Base-by-base conservation (phyloP, 2,329 filamentous ascomycete species). In the Thyridium curvatum region DNA sequence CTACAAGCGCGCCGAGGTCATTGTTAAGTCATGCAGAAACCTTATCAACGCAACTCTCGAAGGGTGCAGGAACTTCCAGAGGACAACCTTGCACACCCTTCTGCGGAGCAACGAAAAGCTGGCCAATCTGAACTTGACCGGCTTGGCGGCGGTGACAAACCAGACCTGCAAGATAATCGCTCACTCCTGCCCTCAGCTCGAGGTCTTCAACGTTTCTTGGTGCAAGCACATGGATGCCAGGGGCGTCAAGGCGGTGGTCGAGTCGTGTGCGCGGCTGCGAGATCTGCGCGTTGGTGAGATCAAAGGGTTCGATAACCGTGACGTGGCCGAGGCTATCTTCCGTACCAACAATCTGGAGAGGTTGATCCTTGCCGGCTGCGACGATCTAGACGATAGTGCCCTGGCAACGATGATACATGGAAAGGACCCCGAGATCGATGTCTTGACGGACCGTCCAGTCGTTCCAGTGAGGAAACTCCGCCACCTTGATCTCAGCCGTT, bases 191-290 rank as follows among this genome's bases (percentile, higher is more conserved):
- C 80, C 82, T 2, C 80, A 83, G 35, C 69, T 98, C n/a, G 82
- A 94, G 59, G 73, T 77, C 40, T 73, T 97, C 47, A 94, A 96
- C 52, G 77, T 97, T 15, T 94, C 89, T 1, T 97, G 91, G 88
- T 98, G 93, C 65, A 82, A 81, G 48, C 84, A 88, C 44, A 79
- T 96, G 55, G 84, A 93, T 53, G 84, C 86, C 8, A 69, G 76
- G 12, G 90, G 89, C 4, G 66, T 97, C 39, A 78, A 73, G 46
- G 74, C 75, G 37, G 74, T 98, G 2, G 66, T 96, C 1, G 70
- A 84, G 43, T 74, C 74, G 3, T 97, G 93, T 53, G 69, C 73
- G 0, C 80, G 72, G 38, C 65, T 98, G 39, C 83, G 70, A 39
- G 90, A 97, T 51, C 68, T 98, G 21, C 77, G 88, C 42, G 88